A percentile compares a stretch with the other conserved stretches of the same genome.
Conservation (phyloP, 352 stramenopile species). For the Detonula confervacea region DNA sequence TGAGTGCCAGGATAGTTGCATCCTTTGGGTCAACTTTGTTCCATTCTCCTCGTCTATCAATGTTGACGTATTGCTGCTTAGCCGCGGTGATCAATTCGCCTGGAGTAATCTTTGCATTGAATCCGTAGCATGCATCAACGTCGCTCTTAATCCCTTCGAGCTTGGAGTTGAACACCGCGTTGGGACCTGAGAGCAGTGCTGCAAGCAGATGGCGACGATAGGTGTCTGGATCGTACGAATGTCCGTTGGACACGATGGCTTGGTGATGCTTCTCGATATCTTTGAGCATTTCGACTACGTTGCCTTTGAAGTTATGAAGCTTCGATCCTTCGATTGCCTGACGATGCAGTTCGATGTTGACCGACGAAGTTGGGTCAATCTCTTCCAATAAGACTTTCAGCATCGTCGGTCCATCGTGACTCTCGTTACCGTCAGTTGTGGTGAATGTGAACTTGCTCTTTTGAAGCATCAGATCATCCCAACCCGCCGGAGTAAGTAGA, state of each 20-base stretch:
- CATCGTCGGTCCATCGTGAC: not conserved
- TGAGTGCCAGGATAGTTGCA: slow-evolving; percentile 2
- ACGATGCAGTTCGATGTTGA: not conserved
- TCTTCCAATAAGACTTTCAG: not conserved
- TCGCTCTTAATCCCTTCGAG: not conserved
- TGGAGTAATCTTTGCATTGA: not conserved
- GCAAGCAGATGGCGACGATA: not conserved
- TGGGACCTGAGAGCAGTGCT: not conserved
- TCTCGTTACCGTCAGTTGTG: not conserved
- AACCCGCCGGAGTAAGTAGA: not conserved
- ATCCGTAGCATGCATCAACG: not conserved
- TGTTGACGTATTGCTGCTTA: not conserved
- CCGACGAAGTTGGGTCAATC: not conserved
- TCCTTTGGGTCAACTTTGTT: slow-evolving; percentile 12
- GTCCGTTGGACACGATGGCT: not conserved
- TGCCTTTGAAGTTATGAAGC: not conserved
- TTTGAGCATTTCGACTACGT: not conserved
- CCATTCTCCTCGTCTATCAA: slow-evolving; percentile 1
- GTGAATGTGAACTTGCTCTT: not conserved
- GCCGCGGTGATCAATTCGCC: not conserved
- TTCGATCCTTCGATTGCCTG: not conserved
- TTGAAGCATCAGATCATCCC: slow-evolving; percentile 5
- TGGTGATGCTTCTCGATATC: not conserved
- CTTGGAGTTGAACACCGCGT: not conserved
- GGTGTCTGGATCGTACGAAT: not conserved